Evolutionary conservation across 306 rosid species (phyloP).

Genomic region (Lathyrus oleraceus): DNA sequence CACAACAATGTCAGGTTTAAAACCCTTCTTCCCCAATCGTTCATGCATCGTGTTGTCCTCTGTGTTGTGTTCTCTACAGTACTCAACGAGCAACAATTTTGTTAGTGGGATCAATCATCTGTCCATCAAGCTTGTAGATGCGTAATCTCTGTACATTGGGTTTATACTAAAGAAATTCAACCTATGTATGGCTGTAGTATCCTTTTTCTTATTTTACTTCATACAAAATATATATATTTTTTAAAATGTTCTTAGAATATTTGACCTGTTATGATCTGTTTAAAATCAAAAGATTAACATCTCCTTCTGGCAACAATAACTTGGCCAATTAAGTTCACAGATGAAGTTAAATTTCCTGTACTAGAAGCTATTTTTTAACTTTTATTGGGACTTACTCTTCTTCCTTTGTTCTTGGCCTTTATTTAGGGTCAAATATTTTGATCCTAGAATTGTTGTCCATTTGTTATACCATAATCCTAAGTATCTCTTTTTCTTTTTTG

Average conservation of each 20-base stretch:
- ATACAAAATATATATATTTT: not conserved
- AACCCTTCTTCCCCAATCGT: not conserved
- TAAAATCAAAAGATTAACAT: too few species aligned
- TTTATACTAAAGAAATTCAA: too few species aligned
- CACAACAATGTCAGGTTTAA: not conserved
- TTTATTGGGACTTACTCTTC: too few species aligned
- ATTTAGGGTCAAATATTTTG: not conserved
- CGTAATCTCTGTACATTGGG: too few species aligned
- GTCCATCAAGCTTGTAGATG: too few species aligned
- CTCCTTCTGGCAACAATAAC: constrained; percentile 8
- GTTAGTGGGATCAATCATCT: too few species aligned
- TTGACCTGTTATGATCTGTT: too few species aligned
- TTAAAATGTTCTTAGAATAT: not conserved
- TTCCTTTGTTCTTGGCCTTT: not conserved
- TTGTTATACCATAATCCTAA: not conserved
- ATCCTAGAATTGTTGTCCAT: not conserved
- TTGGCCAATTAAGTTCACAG: not conserved
- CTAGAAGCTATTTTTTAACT: constrained; percentile 3
- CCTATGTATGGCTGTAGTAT: too few species aligned
- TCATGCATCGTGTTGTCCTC: not conserved
- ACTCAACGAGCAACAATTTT: too few species aligned
- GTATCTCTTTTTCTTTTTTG: not conserved
- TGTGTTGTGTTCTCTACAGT: too few species aligned
- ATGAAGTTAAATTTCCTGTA: constrained; percentile 1
- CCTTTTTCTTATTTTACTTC: not conserved